Percentiles rank a stretch among this genome's conserved stretches.
phyloP scores from a whole-genome alignment of 306 rosid species.

The Lathyrus tuberosus region DNA sequence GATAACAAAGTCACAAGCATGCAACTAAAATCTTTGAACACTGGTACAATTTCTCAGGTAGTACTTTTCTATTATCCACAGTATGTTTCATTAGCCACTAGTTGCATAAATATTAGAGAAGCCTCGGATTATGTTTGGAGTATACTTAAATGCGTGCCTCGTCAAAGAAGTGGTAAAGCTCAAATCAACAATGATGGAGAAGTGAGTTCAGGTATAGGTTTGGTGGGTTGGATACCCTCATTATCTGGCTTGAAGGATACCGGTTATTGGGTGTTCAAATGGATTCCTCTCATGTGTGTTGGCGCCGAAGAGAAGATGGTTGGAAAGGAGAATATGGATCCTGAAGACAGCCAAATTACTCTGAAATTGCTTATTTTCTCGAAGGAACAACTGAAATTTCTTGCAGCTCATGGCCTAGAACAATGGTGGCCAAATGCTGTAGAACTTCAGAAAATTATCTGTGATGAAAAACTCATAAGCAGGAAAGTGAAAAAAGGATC shows the following conservation, averaged over 20 bases:
- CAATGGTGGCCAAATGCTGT: not conserved
- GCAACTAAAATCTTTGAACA: constrained; percentile 34
- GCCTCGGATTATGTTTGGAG: constrained; percentile 70
- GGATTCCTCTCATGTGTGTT: constrained; percentile 16
- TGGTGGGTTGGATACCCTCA: constrained; percentile 58
- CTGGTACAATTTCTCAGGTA: constrained; percentile 21
- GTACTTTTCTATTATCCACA: constrained; percentile 70
- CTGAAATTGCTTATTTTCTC: not conserved
- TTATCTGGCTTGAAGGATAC: constrained; percentile 41
- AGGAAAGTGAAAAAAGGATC: not conserved
- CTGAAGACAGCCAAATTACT: not conserved
- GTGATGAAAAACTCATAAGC: constrained; percentile 11
- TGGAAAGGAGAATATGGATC: constrained; percentile 14
- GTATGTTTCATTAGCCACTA: constrained; percentile 67
- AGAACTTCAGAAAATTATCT: not conserved
- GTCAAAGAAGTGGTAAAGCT: constrained; percentile 51
- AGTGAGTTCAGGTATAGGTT: constrained; percentile 36
- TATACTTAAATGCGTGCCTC: constrained; percentile 68
- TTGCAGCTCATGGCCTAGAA: not conserved
- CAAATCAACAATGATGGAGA: constrained; percentile 40
- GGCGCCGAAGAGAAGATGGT: constrained; percentile 23
- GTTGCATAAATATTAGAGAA: constrained; percentile 62
- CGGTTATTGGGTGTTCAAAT: constrained; percentile 10
- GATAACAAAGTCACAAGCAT: constrained; percentile 38
- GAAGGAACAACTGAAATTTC: not conserved